These are phyloP conservation scores for Cyberlindnera xylosilytica DNA, from an alignment of 805 yeast species.

Conservation along the genomic window DNA sequence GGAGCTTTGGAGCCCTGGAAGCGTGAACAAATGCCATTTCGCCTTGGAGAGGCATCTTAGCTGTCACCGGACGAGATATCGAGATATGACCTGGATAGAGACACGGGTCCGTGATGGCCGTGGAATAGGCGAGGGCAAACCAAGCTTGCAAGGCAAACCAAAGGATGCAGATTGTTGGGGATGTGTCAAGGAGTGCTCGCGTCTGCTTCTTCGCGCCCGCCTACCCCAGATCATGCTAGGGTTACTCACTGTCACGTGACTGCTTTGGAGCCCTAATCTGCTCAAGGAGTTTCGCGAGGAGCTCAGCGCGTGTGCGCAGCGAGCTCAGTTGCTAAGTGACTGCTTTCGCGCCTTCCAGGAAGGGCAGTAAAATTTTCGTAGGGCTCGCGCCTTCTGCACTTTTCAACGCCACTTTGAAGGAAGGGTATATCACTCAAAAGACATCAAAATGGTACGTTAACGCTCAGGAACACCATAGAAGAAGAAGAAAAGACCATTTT, in stretches of 20 bases:
- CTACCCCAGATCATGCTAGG: too few relatives aligned
- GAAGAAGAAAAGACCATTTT: not conserved
- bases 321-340: conserved; percentile 7
- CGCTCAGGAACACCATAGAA: not conserved
- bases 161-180: too few relatives aligned
- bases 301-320: too few relatives aligned
- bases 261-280: not conserved
- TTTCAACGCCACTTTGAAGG: conserved; percentile 12
- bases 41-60: too few relatives aligned
- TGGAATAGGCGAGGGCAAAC: too few relatives aligned
- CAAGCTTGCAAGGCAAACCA: too few relatives aligned
- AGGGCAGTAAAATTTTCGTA: conserved; percentile 10
- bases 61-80: too few relatives aligned
- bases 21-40: not conserved
- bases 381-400: conserved; percentile 11
- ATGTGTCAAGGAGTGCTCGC: too few relatives aligned
- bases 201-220: too few relatives aligned
- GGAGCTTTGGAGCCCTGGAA: not conserved
- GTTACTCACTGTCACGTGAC: not conserved
- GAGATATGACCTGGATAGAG: too few relatives aligned
- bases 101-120: too few relatives aligned
- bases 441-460: conserved; percentile 19
- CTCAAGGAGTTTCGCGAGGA: too few relatives aligned
- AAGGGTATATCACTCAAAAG: conserved; percentile 2
- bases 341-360: conserved; percentile 3